These are phyloP conservation scores for Melaleuca quinquenervia DNA, from an alignment of 345 rosid genomes.

Conservation along the genomic window DNA sequence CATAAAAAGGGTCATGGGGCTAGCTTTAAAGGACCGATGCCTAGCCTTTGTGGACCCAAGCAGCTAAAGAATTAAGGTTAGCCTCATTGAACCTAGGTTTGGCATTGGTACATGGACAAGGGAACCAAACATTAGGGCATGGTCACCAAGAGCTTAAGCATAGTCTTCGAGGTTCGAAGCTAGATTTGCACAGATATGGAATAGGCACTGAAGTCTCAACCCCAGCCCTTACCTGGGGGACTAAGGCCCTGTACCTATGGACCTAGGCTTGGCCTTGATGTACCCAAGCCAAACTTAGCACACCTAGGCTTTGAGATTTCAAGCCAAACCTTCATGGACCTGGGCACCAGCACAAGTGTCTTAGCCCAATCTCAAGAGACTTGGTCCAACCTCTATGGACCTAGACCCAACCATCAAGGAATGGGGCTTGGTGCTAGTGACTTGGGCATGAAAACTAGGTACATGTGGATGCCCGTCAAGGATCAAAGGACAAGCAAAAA, in stretches of 20 bases:
- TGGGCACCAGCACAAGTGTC: rapidly evolving
- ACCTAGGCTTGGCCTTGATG: rapidly evolving
- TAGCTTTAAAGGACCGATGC: neutral
- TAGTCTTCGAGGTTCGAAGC: neutral
- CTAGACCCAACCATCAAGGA: rapidly evolving
- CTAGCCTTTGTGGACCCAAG: neutral
- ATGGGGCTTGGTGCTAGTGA: neutral
- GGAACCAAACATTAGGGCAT: neutral
- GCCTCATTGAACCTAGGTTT: neutral
- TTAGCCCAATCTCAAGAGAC: neutral
- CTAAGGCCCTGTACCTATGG: rapidly evolving
- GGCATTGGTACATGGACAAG: neutral
- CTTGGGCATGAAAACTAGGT: neutral
- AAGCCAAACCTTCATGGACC: rapidly evolving
- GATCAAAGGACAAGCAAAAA: neutral
- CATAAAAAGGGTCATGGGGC: neutral
- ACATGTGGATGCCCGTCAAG: neutral
- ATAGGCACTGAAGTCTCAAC: neutral
- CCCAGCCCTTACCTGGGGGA: neutral
- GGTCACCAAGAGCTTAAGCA: neutral
- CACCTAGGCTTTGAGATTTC: neutral
- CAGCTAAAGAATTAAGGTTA: neutral
- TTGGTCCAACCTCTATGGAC: neutral
- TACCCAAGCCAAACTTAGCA: neutral
- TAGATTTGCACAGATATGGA: neutral